A percentile compares a stretch with the other conserved stretches of the same genome.
Conservation (phyloP, 306 rosid genomes). For the Fragaria ananassa region DNA sequence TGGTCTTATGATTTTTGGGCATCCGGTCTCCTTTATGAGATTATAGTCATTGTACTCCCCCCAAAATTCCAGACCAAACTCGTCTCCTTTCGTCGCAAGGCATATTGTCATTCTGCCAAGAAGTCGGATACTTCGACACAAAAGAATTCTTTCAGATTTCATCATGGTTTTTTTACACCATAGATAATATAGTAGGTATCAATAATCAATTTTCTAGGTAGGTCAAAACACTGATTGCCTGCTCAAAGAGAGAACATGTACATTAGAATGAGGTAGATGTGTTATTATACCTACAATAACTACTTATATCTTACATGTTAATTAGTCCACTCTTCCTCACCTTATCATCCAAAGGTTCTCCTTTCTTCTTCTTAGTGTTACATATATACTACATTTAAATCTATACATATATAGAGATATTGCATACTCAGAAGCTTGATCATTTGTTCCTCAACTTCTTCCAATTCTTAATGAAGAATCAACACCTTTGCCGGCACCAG, state of each 20-base stretch:
- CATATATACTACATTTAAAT: conserved; percentile 7
- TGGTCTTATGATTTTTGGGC: no score
- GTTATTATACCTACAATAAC: conserved; percentile 17
- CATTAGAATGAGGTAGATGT: conserved; percentile 11
- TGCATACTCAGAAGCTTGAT: background rate
- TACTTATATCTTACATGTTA: conserved; percentile 10
- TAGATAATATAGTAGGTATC: background rate
- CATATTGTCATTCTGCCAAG: no score
- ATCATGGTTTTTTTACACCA: background rate
- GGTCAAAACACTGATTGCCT: no score
- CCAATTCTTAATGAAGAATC: conserved; percentile 92
- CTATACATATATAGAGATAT: background rate
- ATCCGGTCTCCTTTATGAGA: no score
- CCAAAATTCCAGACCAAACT: no score
- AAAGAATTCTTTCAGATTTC: background rate
- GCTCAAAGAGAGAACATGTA: conserved; percentile 18
- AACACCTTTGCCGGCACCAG: conserved; percentile 58
- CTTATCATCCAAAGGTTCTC: conserved; percentile 19
- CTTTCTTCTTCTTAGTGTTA: conserved; percentile 3
- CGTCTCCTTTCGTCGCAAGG: no score
- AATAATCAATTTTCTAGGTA: background rate
- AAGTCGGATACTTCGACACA: background rate
- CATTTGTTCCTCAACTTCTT: conserved; percentile 45
- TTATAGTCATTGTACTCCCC: no score
- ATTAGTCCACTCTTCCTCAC: conserved; percentile 19